phyloP scores from a whole-genome alignment of 169 alveolate genomes.

The Toxoplasma gondii region DNA sequence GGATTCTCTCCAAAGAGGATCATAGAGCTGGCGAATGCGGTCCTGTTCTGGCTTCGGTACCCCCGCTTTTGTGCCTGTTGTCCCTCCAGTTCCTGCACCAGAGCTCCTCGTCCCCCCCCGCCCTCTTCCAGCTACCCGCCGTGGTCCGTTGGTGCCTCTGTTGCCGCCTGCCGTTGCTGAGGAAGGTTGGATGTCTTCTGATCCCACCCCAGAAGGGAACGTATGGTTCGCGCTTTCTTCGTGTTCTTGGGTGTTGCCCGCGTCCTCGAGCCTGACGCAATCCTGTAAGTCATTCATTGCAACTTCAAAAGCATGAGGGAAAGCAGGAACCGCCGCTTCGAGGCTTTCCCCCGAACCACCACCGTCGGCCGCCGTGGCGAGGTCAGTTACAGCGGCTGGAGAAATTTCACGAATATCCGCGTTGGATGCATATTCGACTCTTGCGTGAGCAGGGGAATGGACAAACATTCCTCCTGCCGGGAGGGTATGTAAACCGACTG shows the following conservation, averaged over 20 bases:
- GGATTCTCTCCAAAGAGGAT: not conserved
- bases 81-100: not conserved
- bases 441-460: not conserved
- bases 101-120: not conserved
- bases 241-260: not conserved
- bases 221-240: not conserved
- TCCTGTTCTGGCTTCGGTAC: slow-evolving; percentile 16
- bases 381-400: not conserved
- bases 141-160: not conserved
- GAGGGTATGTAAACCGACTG: not conserved
- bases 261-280: not conserved
- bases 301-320: not conserved
- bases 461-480: not conserved
- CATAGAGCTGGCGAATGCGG: not conserved
- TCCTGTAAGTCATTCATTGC: not conserved
- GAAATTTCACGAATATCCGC: not conserved
- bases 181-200: not conserved
- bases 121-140: not conserved
- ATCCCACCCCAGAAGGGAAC: not conserved
- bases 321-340: not conserved
- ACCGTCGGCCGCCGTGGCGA: not conserved
- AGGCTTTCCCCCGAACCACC: not conserved
- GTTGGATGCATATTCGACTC: not conserved
- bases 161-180: not conserved
- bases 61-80: not conserved